Evolutionary conservation across 139 green algal genomes (phyloP).

Genomic region (Micractinium conductrix): DNA sequence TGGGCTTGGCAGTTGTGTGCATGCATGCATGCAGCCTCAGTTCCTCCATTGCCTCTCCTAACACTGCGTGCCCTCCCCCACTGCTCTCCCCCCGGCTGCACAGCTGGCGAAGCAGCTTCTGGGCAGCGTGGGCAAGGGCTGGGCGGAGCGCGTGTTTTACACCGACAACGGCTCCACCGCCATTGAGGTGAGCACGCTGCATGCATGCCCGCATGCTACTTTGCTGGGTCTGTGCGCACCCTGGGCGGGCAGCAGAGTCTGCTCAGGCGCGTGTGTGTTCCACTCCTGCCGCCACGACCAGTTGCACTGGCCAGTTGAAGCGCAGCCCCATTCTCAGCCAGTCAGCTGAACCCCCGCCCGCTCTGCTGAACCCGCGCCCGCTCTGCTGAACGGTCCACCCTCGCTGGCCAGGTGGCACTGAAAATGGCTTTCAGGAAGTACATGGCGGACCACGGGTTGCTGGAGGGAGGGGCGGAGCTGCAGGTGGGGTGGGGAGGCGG

Average conservation of each 20-base stretch:
- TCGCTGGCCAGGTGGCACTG: constrained; percentile 81
- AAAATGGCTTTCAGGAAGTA: constrained; percentile 97
- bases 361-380: too few relatives aligned
- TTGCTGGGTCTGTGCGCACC: too few relatives aligned
- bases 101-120: constrained; percentile 67
- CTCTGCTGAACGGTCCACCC: too few relatives aligned
- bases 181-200: constrained; percentile 69
- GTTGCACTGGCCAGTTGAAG: too few relatives aligned
- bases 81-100: background rate
- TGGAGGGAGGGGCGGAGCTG: constrained; percentile 23
- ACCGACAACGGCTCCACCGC: constrained; percentile 92
- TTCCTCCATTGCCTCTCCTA: too few relatives aligned
- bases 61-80: background rate
- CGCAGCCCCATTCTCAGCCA: too few relatives aligned
- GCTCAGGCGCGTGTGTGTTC: too few relatives aligned
- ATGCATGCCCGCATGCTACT: too few relatives aligned
- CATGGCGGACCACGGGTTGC: constrained; percentile 42
- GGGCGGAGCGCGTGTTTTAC: constrained; percentile 90
- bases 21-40: background rate
- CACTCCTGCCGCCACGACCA: too few relatives aligned
- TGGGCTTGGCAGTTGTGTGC: too few relatives aligned
- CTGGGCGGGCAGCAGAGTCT: too few relatives aligned
- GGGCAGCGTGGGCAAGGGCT: constrained; percentile 63
- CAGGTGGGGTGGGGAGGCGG: background rate
- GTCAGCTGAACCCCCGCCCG: too few relatives aligned